These are phyloP conservation scores for Annona squamosa DNA, from an alignment of 164 flowering plant genomes.

Conservation along the genomic window DNA sequence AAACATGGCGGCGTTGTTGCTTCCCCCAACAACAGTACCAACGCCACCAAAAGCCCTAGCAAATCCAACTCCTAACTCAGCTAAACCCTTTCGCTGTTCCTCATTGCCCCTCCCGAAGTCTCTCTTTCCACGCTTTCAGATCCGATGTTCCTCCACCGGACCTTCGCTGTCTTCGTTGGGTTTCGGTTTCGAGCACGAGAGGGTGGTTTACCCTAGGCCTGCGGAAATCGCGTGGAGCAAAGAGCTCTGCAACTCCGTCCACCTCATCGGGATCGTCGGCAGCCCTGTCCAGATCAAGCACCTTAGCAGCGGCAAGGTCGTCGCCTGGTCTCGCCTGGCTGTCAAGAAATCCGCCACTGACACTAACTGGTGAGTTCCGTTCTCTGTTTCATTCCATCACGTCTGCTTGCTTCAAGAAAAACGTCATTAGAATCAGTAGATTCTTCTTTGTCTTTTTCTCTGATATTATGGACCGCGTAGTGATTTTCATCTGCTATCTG, in stretches of 20 bases:
- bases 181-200: slow-evolving; percentile 18
- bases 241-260: slow-evolving; percentile 63
- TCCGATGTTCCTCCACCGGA: slow-evolving; percentile 1
- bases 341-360: slow-evolving; percentile 63
- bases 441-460: too few species aligned
- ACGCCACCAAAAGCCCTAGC: not conserved
- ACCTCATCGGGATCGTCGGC: slow-evolving; percentile 68
- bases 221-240: slow-evolving; percentile 76
- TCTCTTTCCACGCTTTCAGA: not conserved
- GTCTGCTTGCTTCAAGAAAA: too few species aligned
- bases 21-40: not conserved
- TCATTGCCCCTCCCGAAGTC: not conserved
- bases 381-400: not conserved
- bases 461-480: too few species aligned
- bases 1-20: not conserved
- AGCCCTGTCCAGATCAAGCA: slow-evolving; percentile 61
- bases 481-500: too few species aligned
- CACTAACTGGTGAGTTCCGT: slow-evolving; percentile 38
- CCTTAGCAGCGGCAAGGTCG: slow-evolving; percentile 58
- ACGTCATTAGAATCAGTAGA: too few species aligned
- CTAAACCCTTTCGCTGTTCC: not conserved
- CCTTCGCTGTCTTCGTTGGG: not conserved
- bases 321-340: slow-evolving; percentile 80
- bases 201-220: slow-evolving; percentile 47
- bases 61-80: slow-evolving; percentile 8